Evolutionary conservation across 1,139 yeast genomes (phyloP).

Genomic region (Yamadazyma blattariae): DNA sequence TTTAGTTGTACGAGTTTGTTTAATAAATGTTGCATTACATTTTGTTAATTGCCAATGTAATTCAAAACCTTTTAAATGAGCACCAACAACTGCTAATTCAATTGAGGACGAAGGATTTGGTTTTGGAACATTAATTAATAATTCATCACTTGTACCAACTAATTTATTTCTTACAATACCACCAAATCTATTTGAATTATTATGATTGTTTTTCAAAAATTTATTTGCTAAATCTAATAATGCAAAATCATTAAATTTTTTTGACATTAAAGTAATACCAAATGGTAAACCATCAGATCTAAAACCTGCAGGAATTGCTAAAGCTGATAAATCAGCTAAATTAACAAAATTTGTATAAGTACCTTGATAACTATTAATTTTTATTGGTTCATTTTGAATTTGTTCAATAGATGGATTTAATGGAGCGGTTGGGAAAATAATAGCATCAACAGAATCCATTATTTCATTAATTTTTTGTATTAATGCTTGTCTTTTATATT

Average conservation of each 20-base stretch:
- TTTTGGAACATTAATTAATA: conserved; percentile 36
- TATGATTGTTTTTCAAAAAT: conserved; percentile 48
- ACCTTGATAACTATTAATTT: conserved; percentile 85
- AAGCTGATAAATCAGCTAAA: conserved; percentile 87
- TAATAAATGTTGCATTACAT: conserved; percentile 72
- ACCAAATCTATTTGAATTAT: conserved; percentile 26
- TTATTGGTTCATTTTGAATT: conserved; percentile 74
- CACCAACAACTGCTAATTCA: conserved; percentile 91
- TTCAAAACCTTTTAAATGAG: conserved; percentile 85
- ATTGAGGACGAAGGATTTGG: conserved; percentile 24
- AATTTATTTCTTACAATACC: conserved; percentile 43
- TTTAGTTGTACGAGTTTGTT: conserved; percentile 66
- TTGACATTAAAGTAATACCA: conserved; percentile 83
- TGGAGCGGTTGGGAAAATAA: conserved; percentile 92
- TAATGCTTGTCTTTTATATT: conserved; percentile 77
- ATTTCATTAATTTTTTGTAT: conserved; percentile 59
- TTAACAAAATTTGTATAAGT: conserved; percentile 96
- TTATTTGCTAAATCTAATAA: conserved; percentile 77
- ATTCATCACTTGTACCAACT: conserved; percentile 32
- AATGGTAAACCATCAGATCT: conserved; percentile 80
- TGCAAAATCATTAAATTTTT: conserved; percentile 84
- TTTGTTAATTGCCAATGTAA: conserved; percentile 91
- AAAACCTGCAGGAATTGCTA: conserved; percentile 90
- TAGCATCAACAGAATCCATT: conserved; percentile 63
- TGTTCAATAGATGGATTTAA: conserved; percentile 78